These are phyloP conservation scores for Blumeria hordei DNA, from an alignment of 2,329 filamentous ascomycete genomes.

Conservation along the genomic window DNA sequence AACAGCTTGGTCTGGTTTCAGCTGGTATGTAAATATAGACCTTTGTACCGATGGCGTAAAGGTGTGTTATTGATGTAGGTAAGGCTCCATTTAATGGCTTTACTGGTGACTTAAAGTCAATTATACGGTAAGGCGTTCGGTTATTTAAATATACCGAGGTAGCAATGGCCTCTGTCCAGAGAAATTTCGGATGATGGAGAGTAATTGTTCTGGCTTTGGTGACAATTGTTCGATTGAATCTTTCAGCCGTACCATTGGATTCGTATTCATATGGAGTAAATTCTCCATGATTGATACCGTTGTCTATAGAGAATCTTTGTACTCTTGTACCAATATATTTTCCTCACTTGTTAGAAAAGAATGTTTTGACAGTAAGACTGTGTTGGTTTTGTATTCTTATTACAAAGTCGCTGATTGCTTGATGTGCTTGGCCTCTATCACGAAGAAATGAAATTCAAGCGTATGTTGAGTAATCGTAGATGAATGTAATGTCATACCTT, in stretches of 20 bases:
- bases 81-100: too few relatives aligned
- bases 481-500: conserved; percentile 1
- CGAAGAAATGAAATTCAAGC: neutral
- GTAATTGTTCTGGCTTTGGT: neutral
- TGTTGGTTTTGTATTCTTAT: neutral
- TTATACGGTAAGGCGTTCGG: neutral
- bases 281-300: neutral
- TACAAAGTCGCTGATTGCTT: neutral
- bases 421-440: too few relatives aligned
- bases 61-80: too few relatives aligned
- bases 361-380: too few relatives aligned
- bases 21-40: neutral
- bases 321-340: too few relatives aligned
- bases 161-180: neutral
- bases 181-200: neutral
- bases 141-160: neutral
- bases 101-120: neutral
- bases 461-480: neutral
- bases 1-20: too few relatives aligned
- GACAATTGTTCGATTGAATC: neutral
- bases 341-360: neutral
- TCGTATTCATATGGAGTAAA: neutral
- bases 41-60: too few relatives aligned
- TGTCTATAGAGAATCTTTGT: too few relatives aligned
- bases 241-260: neutral